These are phyloP conservation scores for Tolypocladium paradoxum DNA, from an alignment of 2,329 filamentous ascomycete species.

Conservation along the genomic window DNA sequence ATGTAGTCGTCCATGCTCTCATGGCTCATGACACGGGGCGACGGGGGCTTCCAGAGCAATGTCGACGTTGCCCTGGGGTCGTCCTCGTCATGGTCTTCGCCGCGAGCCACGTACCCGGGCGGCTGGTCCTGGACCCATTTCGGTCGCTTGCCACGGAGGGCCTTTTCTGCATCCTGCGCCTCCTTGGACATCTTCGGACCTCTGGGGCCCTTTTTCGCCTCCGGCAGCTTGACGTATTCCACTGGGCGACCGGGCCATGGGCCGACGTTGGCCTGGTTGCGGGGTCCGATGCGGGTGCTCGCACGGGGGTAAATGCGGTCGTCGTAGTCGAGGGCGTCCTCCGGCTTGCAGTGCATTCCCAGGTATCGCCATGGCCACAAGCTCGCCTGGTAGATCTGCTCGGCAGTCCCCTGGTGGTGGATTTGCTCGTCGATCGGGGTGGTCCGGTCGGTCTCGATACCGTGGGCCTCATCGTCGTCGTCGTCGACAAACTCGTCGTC, in stretches of 20 bases:
- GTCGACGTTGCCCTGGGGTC: slow-evolving; percentile 67
- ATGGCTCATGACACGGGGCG: slow-evolving; percentile 36
- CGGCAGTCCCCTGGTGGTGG: slow-evolving; percentile 56
- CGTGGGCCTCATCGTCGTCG: slow-evolving; percentile 58
- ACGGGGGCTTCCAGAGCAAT: slow-evolving; percentile 68
- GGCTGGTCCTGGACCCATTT: slow-evolving; percentile 94
- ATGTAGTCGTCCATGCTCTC: slow-evolving; percentile 68
- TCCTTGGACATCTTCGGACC: slow-evolving; percentile 72
- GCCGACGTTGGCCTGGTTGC: slow-evolving; percentile 78
- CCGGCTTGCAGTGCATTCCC: slow-evolving; percentile 87
- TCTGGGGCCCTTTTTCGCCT: slow-evolving; percentile 78
- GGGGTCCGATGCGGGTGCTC: slow-evolving; percentile 80
- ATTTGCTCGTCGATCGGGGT: slow-evolving; percentile 52
- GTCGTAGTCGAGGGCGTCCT: slow-evolving; percentile 93
- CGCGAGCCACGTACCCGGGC: slow-evolving; percentile 70
- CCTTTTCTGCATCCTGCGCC: slow-evolving; percentile 70
- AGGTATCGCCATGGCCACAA: slow-evolving; percentile 96
- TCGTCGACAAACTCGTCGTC: slow-evolving; percentile 55
- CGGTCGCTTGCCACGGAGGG: slow-evolving; percentile 68
- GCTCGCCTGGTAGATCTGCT: slow-evolving; percentile 85
- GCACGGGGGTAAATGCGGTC: slow-evolving; percentile 95
- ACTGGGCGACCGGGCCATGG: slow-evolving; percentile 81
- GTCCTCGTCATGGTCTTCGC: slow-evolving; percentile 62
- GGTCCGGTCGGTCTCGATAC: slow-evolving; percentile 46
- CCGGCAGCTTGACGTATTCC: slow-evolving; percentile 79